These are phyloP conservation scores for Aspergillus versicolor DNA, from an alignment of 2,329 filamentous ascomycete genomes.

Conservation along the genomic window DNA sequence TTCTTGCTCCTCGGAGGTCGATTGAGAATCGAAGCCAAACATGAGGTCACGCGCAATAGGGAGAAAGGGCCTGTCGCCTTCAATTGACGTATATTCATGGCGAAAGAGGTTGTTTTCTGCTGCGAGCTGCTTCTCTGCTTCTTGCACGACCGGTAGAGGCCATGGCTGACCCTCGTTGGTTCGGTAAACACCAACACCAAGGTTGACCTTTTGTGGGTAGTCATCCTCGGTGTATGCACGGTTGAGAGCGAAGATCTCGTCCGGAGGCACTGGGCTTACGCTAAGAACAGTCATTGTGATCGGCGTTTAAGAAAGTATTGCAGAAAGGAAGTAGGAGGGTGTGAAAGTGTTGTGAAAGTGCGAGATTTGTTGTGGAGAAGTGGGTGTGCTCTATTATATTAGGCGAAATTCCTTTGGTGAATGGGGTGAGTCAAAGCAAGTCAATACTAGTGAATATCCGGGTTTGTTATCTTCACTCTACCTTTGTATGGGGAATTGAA, in stretches of 20 bases:
- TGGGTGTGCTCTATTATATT: constrained; percentile 4
- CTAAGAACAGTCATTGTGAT: constrained; percentile 30
- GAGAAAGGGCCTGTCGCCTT: constrained; percentile 79
- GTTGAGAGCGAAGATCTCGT: constrained; percentile 87
- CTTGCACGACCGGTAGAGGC: constrained; percentile 89
- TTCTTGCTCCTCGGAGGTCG: constrained; percentile 25
- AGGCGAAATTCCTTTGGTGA: constrained; percentile 2
- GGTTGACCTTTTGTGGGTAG: constrained; percentile 74
- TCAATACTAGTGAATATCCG: not conserved
- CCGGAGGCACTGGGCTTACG: constrained; percentile 83
- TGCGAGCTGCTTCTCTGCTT: constrained; percentile 70
- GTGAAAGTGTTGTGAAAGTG: constrained; percentile 8
- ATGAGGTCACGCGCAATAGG: constrained; percentile 84
- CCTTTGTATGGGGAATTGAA: not conserved
- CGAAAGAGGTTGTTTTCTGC: constrained; percentile 82
- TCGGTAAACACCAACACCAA: constrained; percentile 87
- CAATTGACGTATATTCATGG: constrained; percentile 96
- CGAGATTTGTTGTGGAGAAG: constrained; percentile 11
- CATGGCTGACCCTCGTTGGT: constrained; percentile 94
- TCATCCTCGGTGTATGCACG: constrained; percentile 76
- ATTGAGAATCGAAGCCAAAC: constrained; percentile 61
- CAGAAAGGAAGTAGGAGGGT: not conserved
- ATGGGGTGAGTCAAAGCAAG: not conserved
- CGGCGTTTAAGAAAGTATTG: not conserved
- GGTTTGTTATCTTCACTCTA: not conserved